Percentiles rank a stretch among this genome's conserved stretches.
These are phyloP conservation scores for Sporothrix pseudoabietina DNA, from an alignment of 2,329 filamentous ascomycete species.

Conservation along the genomic window DNA sequence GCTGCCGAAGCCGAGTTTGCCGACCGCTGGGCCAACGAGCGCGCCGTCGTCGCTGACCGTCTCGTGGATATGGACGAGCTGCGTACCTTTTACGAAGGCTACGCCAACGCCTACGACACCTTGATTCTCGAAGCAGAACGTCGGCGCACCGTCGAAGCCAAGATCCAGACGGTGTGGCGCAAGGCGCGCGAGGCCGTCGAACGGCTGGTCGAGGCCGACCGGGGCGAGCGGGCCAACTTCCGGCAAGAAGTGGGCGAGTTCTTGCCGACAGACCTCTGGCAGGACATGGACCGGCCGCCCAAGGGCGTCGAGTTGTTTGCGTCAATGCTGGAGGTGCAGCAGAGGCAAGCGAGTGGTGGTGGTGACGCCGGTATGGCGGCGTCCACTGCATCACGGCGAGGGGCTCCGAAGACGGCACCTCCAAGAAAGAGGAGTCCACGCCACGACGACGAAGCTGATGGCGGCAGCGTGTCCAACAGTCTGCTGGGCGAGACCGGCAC, in stretches of 20 bases:
- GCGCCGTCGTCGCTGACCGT: constrained; percentile 66
- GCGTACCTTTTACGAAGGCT: constrained; percentile 82
- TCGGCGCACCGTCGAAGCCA: constrained; percentile 70
- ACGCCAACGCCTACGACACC: constrained; percentile 79
- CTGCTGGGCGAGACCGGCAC: constrained; percentile 7
- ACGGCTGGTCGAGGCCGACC: constrained; percentile 72
- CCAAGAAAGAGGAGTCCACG: neutral
- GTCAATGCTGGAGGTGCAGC: constrained; percentile 6
- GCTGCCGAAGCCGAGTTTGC: constrained; percentile 66
- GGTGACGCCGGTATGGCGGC: neutral
- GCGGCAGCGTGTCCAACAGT: constrained; percentile 16
- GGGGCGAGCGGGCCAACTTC: constrained; percentile 74
- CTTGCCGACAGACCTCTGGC: constrained; percentile 86
- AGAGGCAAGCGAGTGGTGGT: neutral
- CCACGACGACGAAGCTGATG: neutral
- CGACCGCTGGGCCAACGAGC: constrained; percentile 72
- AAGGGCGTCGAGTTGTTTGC: constrained; percentile 52
- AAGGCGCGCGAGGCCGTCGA: constrained; percentile 78
- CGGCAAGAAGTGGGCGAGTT: constrained; percentile 81
- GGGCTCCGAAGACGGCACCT: neutral
- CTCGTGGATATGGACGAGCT: constrained; percentile 77
- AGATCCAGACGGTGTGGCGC: constrained; percentile 71
- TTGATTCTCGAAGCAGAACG: constrained; percentile 82
- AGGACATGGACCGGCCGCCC: constrained; percentile 66
- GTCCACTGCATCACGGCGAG: neutral